These are phyloP conservation scores for Trichoderma afroharzianum DNA, from an alignment of 2,329 filamentous ascomycete genomes.

Conservation along the genomic window DNA sequence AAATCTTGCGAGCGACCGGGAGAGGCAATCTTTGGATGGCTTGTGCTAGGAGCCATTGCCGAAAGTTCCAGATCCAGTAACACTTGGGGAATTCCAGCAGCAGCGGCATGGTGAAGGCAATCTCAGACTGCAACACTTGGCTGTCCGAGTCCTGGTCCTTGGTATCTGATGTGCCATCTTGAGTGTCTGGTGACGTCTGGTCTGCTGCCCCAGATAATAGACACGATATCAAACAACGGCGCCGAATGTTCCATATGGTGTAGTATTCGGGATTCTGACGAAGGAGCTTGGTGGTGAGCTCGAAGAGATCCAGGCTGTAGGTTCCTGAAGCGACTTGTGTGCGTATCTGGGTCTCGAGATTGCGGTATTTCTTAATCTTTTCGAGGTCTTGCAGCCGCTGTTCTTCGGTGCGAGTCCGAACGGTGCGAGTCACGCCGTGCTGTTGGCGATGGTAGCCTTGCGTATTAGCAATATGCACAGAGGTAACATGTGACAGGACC, in stretches of 20 bases:
- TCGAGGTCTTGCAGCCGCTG: constrained; percentile 67
- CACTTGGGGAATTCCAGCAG: constrained; percentile 88
- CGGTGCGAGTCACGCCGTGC: constrained; percentile 79
- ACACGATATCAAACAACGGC: constrained; percentile 61
- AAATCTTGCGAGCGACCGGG: constrained; percentile 59
- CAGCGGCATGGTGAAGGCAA: constrained; percentile 78
- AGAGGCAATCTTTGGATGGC: constrained; percentile 61
- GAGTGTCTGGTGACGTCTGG: constrained; percentile 48
- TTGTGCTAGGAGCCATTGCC: constrained; percentile 76
- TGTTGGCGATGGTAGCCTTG: constrained; percentile 33
- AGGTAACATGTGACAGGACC: background rate
- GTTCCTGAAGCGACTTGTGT: constrained; percentile 48
- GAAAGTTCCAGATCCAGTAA: constrained; percentile 99
- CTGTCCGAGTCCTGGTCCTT: constrained; percentile 45
- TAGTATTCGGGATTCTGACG: constrained; percentile 83
- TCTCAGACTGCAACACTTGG: constrained; percentile 64
- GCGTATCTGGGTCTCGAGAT: constrained; percentile 65
- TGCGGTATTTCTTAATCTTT: constrained; percentile 72
- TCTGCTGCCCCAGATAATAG: constrained; percentile 53
- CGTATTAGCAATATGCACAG: background rate
- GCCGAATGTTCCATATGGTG: constrained; percentile 86
- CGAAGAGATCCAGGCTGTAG: constrained; percentile 48
- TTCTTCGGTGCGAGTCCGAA: constrained; percentile 61
- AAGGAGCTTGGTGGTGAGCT: constrained; percentile 68
- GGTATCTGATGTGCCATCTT: background rate